Base-by-base conservation (phyloP, 2,329 filamentous ascomycete species). In the Fusarium sp. region DNA sequence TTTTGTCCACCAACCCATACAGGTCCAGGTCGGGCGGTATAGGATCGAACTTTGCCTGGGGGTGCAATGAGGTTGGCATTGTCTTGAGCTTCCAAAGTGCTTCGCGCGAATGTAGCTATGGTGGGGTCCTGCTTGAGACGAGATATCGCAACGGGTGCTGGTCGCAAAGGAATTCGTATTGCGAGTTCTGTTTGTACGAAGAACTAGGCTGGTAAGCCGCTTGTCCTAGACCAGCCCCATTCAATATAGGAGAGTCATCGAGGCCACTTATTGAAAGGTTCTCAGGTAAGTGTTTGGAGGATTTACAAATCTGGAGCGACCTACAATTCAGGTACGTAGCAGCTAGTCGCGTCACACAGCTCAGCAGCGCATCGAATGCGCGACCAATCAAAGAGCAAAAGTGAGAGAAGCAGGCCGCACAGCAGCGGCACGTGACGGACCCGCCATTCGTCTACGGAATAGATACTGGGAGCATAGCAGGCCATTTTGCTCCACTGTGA, bases 41-140 rank as follows among this genome's bases (percentile, higher is more conserved):
- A 2, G 95, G 94, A 79, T 97, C 94, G 79, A 98, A 98, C 54
- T 94, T 93, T 18, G 94, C 94, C 77, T 94, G 91, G 1, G 93
- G 93, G 74, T 94, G 90, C 62, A 91, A 84, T 16, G 91, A 86
- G 18, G 85, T 83, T 57, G 93, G 92, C 94, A 97, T 97, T 29
- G 76, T 86, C 75, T 65, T 60, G 57, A 20, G 34, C 32, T 54
- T 57, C 20, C 12, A 41, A 18, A 37, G 32, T 51, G 57, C 57
- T 60, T 52, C 53, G 46, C 41, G 32, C 25, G 34, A 69, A 29
- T 25, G 34, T 25, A 68, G 42, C 48, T 60, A 48, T 53, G 22
- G 65, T 57, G 53, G 49, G 46, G 46, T 59, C 67, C 25, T 14
- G 41, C 22, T 37, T 22, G n/a, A 56, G 41, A 49, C 45, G 54